phyloP scores from a whole-genome alignment of 1,139 yeast species.

The Candida freyschussii region DNA sequence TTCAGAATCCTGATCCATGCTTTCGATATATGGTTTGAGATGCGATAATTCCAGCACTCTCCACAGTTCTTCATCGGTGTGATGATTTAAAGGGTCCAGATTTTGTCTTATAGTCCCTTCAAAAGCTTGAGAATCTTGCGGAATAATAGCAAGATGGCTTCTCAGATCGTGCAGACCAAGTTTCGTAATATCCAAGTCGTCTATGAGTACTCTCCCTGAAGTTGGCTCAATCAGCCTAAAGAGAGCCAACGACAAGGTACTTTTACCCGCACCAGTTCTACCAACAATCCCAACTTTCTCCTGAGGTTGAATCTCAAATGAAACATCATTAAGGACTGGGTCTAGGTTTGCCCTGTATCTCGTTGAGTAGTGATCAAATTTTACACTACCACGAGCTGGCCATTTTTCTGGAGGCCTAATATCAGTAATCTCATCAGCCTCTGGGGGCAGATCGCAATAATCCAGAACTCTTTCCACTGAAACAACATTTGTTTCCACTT shows the following conservation, averaged over 20 bases:
- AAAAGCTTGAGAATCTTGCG: constrained; percentile 66
- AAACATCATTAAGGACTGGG: constrained; percentile 52
- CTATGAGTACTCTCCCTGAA: constrained; percentile 49
- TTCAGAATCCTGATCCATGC: constrained; percentile 30
- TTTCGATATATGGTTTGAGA: constrained; percentile 41
- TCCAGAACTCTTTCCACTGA: constrained; percentile 75
- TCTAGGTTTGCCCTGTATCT: constrained; percentile 56
- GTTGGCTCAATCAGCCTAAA: constrained; percentile 68
- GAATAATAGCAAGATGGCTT: constrained; percentile 55
- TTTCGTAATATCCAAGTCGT: constrained; percentile 42
- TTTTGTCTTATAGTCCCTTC: constrained; percentile 59
- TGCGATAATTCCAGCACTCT: constrained; percentile 48
- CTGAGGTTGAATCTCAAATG: constrained; percentile 46
- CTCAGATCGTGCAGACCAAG: constrained; percentile 49
- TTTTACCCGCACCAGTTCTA: constrained; percentile 83
- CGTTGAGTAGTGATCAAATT: constrained; percentile 57
- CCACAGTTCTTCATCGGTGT: constrained; percentile 53
- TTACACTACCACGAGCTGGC: constrained; percentile 58
- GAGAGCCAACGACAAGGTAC: constrained; percentile 65
- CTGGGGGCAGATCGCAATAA: constrained; percentile 58
- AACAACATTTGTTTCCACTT: constrained; percentile 69
- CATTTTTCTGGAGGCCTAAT: constrained; percentile 43
- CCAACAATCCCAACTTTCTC: constrained; percentile 83
- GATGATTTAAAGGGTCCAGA: constrained; percentile 52
- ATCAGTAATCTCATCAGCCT: constrained; percentile 41